Evolutionary conservation across 768 basidiomycete species (phyloP).

Genomic region (Rhodosporidiobolus sp.): DNA sequence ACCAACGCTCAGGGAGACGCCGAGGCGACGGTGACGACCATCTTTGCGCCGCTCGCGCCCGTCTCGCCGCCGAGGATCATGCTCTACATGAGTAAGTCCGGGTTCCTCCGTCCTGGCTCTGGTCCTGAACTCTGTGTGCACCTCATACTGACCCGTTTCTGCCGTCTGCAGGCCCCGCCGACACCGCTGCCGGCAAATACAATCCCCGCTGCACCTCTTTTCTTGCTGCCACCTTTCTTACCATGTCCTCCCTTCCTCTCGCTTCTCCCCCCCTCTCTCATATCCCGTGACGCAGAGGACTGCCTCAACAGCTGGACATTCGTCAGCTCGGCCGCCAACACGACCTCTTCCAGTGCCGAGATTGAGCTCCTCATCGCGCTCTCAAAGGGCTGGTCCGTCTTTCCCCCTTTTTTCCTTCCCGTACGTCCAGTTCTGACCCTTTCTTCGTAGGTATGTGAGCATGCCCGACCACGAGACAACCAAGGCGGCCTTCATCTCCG

Average conservation of each 20-base stretch:
- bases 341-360: background rate
- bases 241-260: too few species aligned
- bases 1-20: background rate
- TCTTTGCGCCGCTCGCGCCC: background rate
- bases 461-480: constrained; percentile 13
- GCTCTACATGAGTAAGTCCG: background rate
- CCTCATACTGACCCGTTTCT: too few species aligned
- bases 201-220: background rate
- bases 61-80: background rate
- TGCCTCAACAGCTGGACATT: background rate
- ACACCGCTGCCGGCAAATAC: too few species aligned
- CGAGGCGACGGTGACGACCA: background rate
- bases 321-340: background rate
- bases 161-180: background rate
- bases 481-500: constrained; percentile 3
- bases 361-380: background rate
- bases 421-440: background rate
- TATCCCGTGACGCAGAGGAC: too few species aligned
- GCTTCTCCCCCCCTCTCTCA: too few species aligned
- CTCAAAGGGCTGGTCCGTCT: background rate
- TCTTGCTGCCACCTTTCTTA: background rate
- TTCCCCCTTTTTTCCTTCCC: too few species aligned
- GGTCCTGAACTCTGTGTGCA: too few species aligned
- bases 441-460: background rate
- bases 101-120: too few species aligned